Evolutionary conservation across 768 basidiomycete species (phyloP), one percentile per base, ranked within the genome.

Genomic region (Phylloporus scabripes): DNA sequence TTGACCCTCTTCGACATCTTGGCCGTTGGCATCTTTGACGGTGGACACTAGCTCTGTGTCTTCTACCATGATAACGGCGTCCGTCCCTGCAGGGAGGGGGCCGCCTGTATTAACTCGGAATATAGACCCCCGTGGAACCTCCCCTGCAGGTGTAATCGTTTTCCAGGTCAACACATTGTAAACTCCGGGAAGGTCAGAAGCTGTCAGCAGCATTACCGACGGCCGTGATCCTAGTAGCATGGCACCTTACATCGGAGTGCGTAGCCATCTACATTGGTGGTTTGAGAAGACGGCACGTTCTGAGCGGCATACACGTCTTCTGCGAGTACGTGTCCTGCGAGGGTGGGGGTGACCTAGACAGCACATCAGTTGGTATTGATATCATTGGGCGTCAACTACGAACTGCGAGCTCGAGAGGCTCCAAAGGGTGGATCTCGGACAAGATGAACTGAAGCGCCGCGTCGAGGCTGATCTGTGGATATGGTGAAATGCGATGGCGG

Each of bases 51-150:
- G 74, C 49, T 79, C 77, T 0, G 92, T 94, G 62, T 94, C 92
- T 68, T 95, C 92, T 17, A 95, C 92, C 91, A 93, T 94, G 65
- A 95, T 83, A 2, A 92, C 83, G 0, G 88, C 71, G 60, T 93
- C 84, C 7, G 84, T 66, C 5, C 87, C 90, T 0, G 68, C 63
- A 2, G 92, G 92, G 2, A 95, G 70, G 0, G 89, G 87, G 0
- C 79, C 85, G 6, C 92, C 92, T 0, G 92, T 95, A 67, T 92
- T 93, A 64, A 95, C 79, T 38, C 92, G 83, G 11, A 73, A 64
- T 33, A 79, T 66, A 17, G 70, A 60, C 8, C 80, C 71, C 0
- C 63, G 51, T 20, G 83, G 81, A 5, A 79, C 52, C 4, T 65
- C 61, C 14, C 56, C 57, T 29, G 58, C 11, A n/a, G 58, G 54